These are phyloP conservation scores for Oryza meridionalis DNA, from an alignment of 176 grass and related monocot species.

Conservation along the genomic window DNA sequence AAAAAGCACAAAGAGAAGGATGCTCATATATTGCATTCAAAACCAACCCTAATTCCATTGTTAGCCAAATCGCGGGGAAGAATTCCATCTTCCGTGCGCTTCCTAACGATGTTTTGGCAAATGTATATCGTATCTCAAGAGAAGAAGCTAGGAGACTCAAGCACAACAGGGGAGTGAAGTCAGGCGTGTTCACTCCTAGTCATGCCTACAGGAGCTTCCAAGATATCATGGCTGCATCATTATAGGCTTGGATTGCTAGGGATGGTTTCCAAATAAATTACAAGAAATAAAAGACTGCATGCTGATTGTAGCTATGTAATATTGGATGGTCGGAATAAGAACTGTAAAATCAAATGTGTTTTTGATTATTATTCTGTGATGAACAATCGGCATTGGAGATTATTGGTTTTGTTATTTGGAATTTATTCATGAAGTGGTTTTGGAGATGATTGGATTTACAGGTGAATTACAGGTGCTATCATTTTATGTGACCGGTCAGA, in stretches of 20 bases:
- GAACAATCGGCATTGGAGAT: too few relatives aligned
- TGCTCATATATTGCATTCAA: constrained; percentile 42
- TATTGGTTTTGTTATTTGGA: too few relatives aligned
- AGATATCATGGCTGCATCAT: not conserved
- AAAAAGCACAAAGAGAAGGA: constrained; percentile 31
- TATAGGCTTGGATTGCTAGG: not conserved
- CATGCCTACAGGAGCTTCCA: not conserved
- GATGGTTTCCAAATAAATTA: not conserved
- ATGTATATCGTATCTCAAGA: constrained; percentile 33
- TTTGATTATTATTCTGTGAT: too few relatives aligned
- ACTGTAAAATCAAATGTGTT: too few relatives aligned
- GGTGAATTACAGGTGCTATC: too few relatives aligned
- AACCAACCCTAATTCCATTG: constrained; percentile 44
- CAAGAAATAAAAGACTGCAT: not conserved
- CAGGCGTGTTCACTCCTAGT: constrained; percentile 21
- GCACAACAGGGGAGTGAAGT: constrained; percentile 27
- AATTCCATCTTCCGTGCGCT: constrained; percentile 4
- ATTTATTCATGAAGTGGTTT: too few relatives aligned
- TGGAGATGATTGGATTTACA: too few relatives aligned
- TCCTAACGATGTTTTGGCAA: constrained; percentile 30
- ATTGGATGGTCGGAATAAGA: not conserved
- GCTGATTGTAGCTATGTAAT: not conserved
- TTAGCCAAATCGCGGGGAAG: constrained; percentile 36
- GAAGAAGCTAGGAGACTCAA: constrained; percentile 46
- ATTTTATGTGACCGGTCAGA: too few relatives aligned